Percentiles rank a stretch among this genome's conserved stretches.
These are phyloP conservation scores for Tetrapisispora taiwanensis DNA, from an alignment of 805 yeast genomes.

Conservation along the genomic window DNA sequence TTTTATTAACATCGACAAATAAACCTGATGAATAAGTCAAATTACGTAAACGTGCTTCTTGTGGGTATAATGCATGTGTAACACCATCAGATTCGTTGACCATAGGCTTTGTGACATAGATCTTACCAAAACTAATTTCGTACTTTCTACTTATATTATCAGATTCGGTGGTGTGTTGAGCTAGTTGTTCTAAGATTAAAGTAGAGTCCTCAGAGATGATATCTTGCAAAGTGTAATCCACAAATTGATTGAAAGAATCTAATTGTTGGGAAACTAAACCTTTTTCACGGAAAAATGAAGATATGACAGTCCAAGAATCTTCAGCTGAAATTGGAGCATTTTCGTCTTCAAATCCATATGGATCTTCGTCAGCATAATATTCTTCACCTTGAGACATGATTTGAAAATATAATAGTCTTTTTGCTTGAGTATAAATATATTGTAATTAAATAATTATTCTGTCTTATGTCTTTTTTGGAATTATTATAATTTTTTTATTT, in stretches of 20 bases:
- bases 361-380: constrained; percentile 41
- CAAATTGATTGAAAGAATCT: constrained; percentile 96
- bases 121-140: constrained; percentile 96
- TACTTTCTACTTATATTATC: constrained; percentile 88
- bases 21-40: constrained; percentile 93
- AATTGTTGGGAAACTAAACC: constrained; percentile 97
- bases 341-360: constrained; percentile 63
- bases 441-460: too few species aligned
- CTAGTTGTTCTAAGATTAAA: constrained; percentile 91
- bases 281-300: constrained; percentile 90
- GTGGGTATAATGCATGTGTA: constrained; percentile 97
- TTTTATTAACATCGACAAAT: constrained; percentile 90
- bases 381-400: constrained; percentile 11
- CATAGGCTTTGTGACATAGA: constrained; percentile 90
- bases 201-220: constrained; percentile 93
- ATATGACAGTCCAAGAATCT: constrained; percentile 98
- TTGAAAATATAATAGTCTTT: too few species aligned
- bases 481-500: too few species aligned
- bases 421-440: too few species aligned
- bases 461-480: too few species aligned
- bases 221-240: constrained; percentile 92
- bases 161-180: constrained; percentile 86
- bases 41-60: constrained; percentile 93
- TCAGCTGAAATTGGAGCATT: constrained; percentile 79
- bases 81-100: constrained; percentile 99